Evolutionary conservation across 2,329 filamentous ascomycete species (phyloP).

Genomic region (Aspergillus sp.): DNA sequence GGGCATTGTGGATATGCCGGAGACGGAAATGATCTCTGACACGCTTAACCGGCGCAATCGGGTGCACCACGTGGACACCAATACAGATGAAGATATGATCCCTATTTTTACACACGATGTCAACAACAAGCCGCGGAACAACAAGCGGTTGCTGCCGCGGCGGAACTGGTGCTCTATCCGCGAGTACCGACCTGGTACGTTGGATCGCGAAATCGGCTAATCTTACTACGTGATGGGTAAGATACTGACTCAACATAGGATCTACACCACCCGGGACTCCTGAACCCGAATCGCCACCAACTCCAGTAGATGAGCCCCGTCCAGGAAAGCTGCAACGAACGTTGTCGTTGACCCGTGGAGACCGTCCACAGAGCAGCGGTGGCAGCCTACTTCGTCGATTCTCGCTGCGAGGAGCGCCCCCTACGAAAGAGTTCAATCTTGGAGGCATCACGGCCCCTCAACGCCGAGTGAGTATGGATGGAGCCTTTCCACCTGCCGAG

Average conservation of each 20-base stretch:
- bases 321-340: slow-evolving; percentile 53
- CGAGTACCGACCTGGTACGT: slow-evolving; percentile 71
- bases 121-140: slow-evolving; percentile 85
- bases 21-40: slow-evolving; percentile 83
- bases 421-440: slow-evolving; percentile 39
- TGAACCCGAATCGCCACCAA: slow-evolving; percentile 42
- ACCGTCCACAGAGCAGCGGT: slow-evolving; percentile 42
- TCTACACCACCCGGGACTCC: slow-evolving; percentile 70
- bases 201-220: background rate
- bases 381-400: slow-evolving; percentile 46
- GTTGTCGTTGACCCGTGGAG: slow-evolving; percentile 59
- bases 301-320: slow-evolving; percentile 29
- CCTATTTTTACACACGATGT: slow-evolving; percentile 88
- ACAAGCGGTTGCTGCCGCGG: slow-evolving; percentile 82
- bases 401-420: slow-evolving; percentile 43
- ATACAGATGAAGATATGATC: slow-evolving; percentile 95
- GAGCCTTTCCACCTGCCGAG: slow-evolving; percentile 27
- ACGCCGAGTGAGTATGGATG: slow-evolving; percentile 38
- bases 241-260: slow-evolving; percentile 58
- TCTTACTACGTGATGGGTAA: background rate
- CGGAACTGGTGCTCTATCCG: slow-evolving; percentile 96
- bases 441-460: slow-evolving; percentile 16
- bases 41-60: slow-evolving; percentile 92
- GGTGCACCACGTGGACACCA: slow-evolving; percentile 60
- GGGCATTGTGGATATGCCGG: slow-evolving; percentile 89